phyloP scores from a whole-genome alignment of 2,329 filamentous ascomycete genomes.

The Ophiostoma piceae region DNA sequence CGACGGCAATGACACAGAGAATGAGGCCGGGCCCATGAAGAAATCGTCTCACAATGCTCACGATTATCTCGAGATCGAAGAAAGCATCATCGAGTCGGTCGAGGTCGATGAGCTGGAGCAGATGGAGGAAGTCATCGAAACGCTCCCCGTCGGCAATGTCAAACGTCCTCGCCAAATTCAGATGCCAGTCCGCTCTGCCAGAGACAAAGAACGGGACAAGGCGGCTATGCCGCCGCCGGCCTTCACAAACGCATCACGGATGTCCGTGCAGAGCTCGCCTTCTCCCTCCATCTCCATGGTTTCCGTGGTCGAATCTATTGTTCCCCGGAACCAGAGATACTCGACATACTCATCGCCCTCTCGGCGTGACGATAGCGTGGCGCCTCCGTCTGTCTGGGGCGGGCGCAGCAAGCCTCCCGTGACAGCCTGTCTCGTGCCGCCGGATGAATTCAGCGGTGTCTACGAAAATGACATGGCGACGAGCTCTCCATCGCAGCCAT shows the following conservation, averaged over 20 bases:
- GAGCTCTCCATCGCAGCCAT: not conserved
- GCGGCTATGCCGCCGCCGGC: not conserved
- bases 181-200: not conserved
- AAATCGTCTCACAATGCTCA: not conserved
- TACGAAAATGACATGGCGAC: not conserved
- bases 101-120: constrained; percentile 11
- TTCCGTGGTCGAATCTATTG: not conserved
- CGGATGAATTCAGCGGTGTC: not conserved
- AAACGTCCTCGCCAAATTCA: not conserved
- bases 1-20: constrained; percentile 6
- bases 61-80: not conserved
- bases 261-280: constrained; percentile 22
- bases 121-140: not conserved
- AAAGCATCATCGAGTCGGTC: not conserved
- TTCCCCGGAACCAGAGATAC: constrained; percentile 7
- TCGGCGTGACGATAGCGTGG: constrained; percentile 10
- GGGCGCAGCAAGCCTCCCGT: constrained; percentile 21
- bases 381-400: constrained; percentile 23
- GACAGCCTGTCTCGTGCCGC: constrained; percentile 21
- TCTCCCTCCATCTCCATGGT: constrained; percentile 18
- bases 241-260: not conserved
- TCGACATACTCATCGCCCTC: constrained; percentile 19
- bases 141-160: constrained; percentile 15
- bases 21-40: not conserved
- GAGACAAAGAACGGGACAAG: not conserved